Percentiles rank a stretch among this genome's conserved stretches.
phyloP scores from a whole-genome alignment of 805 yeast species.

The Ogataea haglerorum region DNA sequence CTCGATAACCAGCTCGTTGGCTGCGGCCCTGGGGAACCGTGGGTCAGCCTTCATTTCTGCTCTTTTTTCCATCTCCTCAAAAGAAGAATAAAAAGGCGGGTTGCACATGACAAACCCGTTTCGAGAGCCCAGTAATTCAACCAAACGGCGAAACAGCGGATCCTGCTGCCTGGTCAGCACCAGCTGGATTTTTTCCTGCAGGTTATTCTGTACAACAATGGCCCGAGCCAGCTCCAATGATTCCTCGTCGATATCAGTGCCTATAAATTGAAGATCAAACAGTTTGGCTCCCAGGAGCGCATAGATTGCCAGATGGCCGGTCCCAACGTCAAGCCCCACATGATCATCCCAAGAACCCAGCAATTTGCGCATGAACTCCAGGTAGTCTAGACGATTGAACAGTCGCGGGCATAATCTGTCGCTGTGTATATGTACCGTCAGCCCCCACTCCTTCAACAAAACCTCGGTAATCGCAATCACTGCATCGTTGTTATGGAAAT shows the following conservation, averaged over 20 bases:
- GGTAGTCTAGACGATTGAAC: constrained; percentile 30
- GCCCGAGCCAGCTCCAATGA: constrained; percentile 32
- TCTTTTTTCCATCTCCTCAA: constrained; percentile 31
- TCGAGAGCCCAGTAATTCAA: constrained; percentile 5
- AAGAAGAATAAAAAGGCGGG: constrained; percentile 48
- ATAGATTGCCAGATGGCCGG: constrained; percentile 48
- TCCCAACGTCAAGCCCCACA: constrained; percentile 45
- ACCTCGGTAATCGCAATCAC: constrained; percentile 21
- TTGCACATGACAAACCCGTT: constrained; percentile 43
- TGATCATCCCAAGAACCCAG: constrained; percentile 2
- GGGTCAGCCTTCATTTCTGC: constrained; percentile 22
- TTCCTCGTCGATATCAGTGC: constrained; percentile 40
- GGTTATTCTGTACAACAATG: constrained; percentile 29
- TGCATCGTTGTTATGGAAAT: constrained; percentile 24
- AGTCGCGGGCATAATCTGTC: constrained; percentile 33
- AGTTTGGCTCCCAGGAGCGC: constrained; percentile 36
- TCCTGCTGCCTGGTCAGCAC: constrained; percentile 16
- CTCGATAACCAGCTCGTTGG: constrained; percentile 37
- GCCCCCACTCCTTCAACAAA: constrained; percentile 18
- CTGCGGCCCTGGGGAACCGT: constrained; percentile 27
- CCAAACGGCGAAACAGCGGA: constrained; percentile 6
- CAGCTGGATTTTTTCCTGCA: constrained; percentile 21
- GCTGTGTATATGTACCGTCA: constrained; percentile 15
- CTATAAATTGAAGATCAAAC: constrained; percentile 27
- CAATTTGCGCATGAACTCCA: constrained; percentile 19